Evolutionary conservation across 176 grass and related monocot genomes (phyloP).

Genomic region (Elymus sibiricus): DNA sequence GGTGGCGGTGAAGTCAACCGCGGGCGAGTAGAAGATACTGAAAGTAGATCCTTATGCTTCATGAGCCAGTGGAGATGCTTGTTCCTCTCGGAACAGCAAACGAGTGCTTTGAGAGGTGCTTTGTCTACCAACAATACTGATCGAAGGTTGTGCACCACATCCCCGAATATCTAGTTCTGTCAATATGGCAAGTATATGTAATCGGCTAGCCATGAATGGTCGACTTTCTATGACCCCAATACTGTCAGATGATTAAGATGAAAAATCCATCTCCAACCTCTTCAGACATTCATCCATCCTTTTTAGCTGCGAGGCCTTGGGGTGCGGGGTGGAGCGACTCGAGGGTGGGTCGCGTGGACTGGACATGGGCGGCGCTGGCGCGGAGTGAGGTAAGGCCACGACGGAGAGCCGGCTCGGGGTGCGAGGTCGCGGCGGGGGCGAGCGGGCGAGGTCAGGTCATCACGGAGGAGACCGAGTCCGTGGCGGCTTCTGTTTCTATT

Average conservation of each 20-base stretch:
- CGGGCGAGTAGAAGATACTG: too few species aligned
- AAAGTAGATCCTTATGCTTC: constrained; percentile 79
- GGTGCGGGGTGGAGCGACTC: too few species aligned
- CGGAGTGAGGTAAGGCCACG: too few species aligned
- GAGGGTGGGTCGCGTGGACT: too few species aligned
- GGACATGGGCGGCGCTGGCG: too few species aligned
- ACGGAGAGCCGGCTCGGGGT: too few species aligned
- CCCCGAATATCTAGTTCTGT: constrained; percentile 76
- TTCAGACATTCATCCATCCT: constrained; percentile 60
- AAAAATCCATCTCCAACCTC: constrained; percentile 55
- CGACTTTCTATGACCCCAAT: constrained; percentile 37
- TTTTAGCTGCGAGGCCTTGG: too few species aligned
- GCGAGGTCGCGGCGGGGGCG: too few species aligned
- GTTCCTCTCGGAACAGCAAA: constrained; percentile 61
- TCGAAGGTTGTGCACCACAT: constrained; percentile 52
- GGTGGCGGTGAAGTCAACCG: too few species aligned
- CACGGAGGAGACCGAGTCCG: too few species aligned
- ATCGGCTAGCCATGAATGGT: constrained; percentile 28
- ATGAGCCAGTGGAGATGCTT: constrained; percentile 64
- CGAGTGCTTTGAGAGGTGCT: constrained; percentile 53
- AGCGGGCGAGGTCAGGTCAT: too few species aligned
- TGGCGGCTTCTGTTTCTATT: too few species aligned
- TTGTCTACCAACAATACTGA: constrained; percentile 48
- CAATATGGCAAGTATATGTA: constrained; percentile 56
- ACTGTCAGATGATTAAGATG: constrained; percentile 38